Base-by-base conservation (phyloP, 306 rosid genomes). In the Rosa rugosa region DNA sequence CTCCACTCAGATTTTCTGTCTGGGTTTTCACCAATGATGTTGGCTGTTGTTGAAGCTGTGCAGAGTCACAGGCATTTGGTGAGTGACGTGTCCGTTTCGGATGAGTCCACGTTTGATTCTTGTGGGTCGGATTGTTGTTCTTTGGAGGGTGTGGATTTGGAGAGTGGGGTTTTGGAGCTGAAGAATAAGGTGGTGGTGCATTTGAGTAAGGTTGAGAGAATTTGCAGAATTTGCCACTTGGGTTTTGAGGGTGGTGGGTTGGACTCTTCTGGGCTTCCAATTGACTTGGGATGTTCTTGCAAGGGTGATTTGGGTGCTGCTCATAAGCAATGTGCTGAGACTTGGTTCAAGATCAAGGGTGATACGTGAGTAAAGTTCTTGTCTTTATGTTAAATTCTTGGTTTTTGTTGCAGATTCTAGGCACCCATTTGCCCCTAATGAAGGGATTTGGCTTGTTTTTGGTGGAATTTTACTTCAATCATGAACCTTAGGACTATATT, bases 301-400 rank as follows among this genome's bases (percentile, higher is more conserved):
- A 79, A 82, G 31, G 87, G 87, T 56, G 87, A 84, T 81, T 25
- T 84, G 84, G 87, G 82, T 59, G 51, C 89, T 46, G 84, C 89
- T 59, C 85, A 86, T 69, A 78, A 75, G 85, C 89, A 86, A 3
- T 84, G 89, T 27, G 89, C 87, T 45, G 83, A 83, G 71, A 84
- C 85, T 75, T 83, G 87, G 89, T 86, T 83, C 87, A 81, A 83
- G 80, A 86, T 86, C 82, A 86, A 75, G 80, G 89, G 87, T 38
- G 86, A 86, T 34, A 79, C 82, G 87, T 86, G 65, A 86, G 89
- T 86, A 44, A 10, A 44, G 40, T 45, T 22, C 34, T 31, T 54
- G 4, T 51, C 23, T 13, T 38, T 34, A 1, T 63, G 11, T 47
- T 4, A 5, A 23, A 34, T 1, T 38, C 74, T 31, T 63, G 36